phyloP scores from a whole-genome alignment of 2,329 filamentous ascomycete species.

The Aspergillus puulaauensis region DNA sequence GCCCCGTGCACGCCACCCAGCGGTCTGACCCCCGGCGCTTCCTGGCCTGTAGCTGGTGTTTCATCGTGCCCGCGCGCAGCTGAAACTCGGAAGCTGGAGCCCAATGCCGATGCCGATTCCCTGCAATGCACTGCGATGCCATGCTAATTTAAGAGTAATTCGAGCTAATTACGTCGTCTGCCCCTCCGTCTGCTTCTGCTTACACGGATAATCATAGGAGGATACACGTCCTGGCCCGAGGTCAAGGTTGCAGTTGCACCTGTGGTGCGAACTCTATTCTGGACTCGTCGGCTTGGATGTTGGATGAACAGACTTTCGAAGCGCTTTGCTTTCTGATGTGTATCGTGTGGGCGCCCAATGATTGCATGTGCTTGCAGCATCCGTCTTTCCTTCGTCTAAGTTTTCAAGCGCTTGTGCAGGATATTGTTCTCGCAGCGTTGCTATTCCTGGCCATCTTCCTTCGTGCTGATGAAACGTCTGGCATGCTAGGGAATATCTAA shows the following conservation, averaged over 20 bases:
- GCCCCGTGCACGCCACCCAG: neutral
- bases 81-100: constrained; percentile 5
- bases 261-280: neutral
- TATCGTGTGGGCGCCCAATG: neutral
- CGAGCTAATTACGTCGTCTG: neutral
- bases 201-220: neutral
- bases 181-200: neutral
- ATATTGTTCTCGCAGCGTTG: neutral
- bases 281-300: too few species aligned
- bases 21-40: neutral
- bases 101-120: neutral
- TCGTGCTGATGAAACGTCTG: neutral
- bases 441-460: neutral
- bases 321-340: neutral
- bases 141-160: constrained; percentile 1
- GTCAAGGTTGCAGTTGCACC: neutral
- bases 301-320: neutral
- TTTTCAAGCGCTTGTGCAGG: neutral
- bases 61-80: neutral
- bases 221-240: neutral
- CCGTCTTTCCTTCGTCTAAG: neutral
- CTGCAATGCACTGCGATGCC: neutral
- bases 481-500: neutral
- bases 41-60: constrained; percentile 13
- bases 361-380: neutral